Base-by-base conservation (phyloP, 176 grass and related monocot species). In the Canna indica region DNA sequence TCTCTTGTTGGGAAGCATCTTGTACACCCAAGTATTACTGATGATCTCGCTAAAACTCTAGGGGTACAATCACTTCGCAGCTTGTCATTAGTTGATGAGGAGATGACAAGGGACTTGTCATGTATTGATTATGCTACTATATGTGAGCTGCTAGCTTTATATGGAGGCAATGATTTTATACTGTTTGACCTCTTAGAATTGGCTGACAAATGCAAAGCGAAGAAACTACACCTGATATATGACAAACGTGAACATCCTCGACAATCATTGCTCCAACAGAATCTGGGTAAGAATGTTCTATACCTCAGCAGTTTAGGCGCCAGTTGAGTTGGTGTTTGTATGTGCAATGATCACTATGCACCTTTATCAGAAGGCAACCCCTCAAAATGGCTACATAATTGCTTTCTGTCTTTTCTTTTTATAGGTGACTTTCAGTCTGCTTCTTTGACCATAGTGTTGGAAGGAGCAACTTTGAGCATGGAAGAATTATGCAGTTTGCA, bases 101-200 rank as follows among this genome's bases (percentile, higher is more conserved):
- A 96, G 76, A 80, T 91, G 68, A 96, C 82, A 79, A 91, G 81
- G 54, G 86, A 96, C 84, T 80, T 96, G 59, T 81, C 86, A 58
- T 96, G 88, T 79, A 91, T 89, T 76, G 88, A 91, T 64, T 96
- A 96, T 76, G 62, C 83, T 73, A 86, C 78, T 81, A 91, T 96
- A 72, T 89, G 85, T 22, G 92, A 96, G 63, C 67, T 96, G 66
- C 78, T 96, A 71, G 88, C 85, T 75, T 91, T 89, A 30, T 96
- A 96, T 85, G 83, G 85, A 58, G 91, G 85, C 45, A 91, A 79
- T 32, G 88, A 89, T 38, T 89, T 96, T 75, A 60, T 96, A 81
- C 57, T 96, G 76, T 96, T 91, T 81, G 93, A 96, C 59, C 81
- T 96, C 73, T 72, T 91, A 77, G 93, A 96, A 82, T 81, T 96